A percentile compares a stretch with the other conserved stretches of the same genome.
phyloP scores from a whole-genome alignment of 2,329 filamentous ascomycete species.

The Calonectria fujianensis region DNA sequence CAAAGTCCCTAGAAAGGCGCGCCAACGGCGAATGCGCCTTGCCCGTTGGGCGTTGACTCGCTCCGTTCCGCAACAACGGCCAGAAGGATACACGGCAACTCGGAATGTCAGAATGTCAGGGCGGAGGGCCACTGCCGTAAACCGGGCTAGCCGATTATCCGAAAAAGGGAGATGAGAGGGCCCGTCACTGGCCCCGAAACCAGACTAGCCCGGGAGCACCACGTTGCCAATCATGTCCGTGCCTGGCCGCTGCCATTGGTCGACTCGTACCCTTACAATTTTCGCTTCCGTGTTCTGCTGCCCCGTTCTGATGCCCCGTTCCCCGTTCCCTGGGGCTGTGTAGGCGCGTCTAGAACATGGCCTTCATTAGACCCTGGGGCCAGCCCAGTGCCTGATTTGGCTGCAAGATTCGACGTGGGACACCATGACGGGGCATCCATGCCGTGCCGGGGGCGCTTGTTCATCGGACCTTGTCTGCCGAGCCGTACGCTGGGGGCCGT shows the following conservation, averaged over 20 bases:
- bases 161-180: constrained; percentile 25
- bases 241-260: constrained; percentile 6
- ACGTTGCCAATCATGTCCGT: constrained; percentile 2
- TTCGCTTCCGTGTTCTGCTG: not conserved
- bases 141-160: constrained; percentile 25
- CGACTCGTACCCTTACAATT: not conserved
- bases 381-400: not conserved
- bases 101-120: not conserved
- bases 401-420: not conserved
- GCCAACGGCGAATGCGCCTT: not conserved
- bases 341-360: not conserved
- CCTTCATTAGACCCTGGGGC: not conserved
- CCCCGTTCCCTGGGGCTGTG: constrained; percentile 9
- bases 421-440: constrained; percentile 12
- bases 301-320: not conserved
- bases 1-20: not conserved
- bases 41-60: not conserved
- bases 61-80: not conserved
- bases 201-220: constrained; percentile 8
- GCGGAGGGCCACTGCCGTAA: constrained; percentile 2
- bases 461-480: constrained; percentile 6
- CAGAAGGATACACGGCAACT: constrained; percentile 13
- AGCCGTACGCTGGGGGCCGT: not conserved
- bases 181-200: constrained; percentile 2
- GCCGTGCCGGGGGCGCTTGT: not conserved